Evolutionary conservation across 179 eudicot species (phyloP), one percentile per base, ranked within the genome.

Genomic region (Beta lomatogona): DNA sequence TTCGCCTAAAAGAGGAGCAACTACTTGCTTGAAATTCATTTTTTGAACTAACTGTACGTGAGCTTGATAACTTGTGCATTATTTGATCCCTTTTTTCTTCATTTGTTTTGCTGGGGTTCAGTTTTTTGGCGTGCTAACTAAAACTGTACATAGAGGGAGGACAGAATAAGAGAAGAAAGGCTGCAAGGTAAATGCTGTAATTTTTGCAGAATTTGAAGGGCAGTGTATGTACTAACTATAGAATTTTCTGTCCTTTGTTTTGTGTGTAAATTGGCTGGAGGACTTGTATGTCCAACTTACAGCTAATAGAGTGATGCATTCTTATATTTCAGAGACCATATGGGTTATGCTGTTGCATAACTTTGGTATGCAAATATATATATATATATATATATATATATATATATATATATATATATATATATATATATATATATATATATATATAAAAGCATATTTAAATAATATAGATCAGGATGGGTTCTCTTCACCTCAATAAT

Each of bases 1-100:
- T 88, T 18, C 78, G 83, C 67, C 86, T 86, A 15, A 88, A 88
- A 70, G 88, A 86, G 58, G 90, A 88, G 82, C 83, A 81, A 60
- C 67, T 60, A 45, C 71, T 76, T 66, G 64, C 48, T 65, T 82
- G 68, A 79, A 46, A 0, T 53, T 22, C 15, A 71, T 64, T 41
- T 36, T 22, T 22, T 50, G 54, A 19, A 45, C 25, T 18, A 44
- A 70, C 54, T 36, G 45, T 36, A 36, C 3, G 41, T 68, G 50
- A 71, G 75, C 75, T 44, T 9, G 44, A 19, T 70, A 45, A 10
- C 22, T 45, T 16, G 28, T 8, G 54, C 31, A 16, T 22, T 22
- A 36, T 22, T 22, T 21, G 10, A 25, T 48, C 11, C 36, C 36
- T 8, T 12, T 31, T 25, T 12, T 6, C 6, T 54, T 31, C 16